Base-by-base conservation (phyloP, 2,329 filamentous ascomycete genomes). In the Hypoxylon sp. region DNA sequence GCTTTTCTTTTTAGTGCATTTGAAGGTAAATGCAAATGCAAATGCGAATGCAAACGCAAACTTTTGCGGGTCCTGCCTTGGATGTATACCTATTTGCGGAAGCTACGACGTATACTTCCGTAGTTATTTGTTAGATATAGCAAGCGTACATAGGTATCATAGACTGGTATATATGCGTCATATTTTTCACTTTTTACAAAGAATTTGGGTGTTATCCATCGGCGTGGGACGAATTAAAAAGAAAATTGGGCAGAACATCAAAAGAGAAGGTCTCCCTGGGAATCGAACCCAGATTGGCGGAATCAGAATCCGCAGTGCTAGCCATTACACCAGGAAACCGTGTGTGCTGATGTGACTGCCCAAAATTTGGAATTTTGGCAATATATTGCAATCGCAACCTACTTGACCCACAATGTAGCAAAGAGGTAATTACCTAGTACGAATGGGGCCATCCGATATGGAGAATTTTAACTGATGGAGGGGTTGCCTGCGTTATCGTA, bases 221-320 rank as follows among this genome's bases (percentile, higher is more conserved):
- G 21, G 7, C n/a, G n/a, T 47, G 43, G 23, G 14, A n/a, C 5
- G n/a, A 32, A 58, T 6, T 16, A 37, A 32, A 21, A 25, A 19
- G 27, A 39, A 19, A 29, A 30, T 39, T 5, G n/a, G 4, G 7
- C 2, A 8, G 37, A 19, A 12, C 7, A 19, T 9, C 9, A 56
- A 63, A 61, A 61, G 12, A 16, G 19, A 30, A 70, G 69, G 69
- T 71, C 67, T 65, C 52, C 61, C 69, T 68, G 69, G 69, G 69
- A 71, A 69, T 71, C 69, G 69, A 71, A 71, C 69, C 69, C 69
- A 71, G 69, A 69, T 69, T 65, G 57, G 63, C 63, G 59, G 69
- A 71, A 71, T 71, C 69, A 71, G 69, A 71, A 71, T 69, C 69
- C 56, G 61, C 61, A 53, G 69, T 71, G 69, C 54, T 71, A 67